phyloP scores from a whole-genome alignment of 257 asterid genomes.

The Gynochthodes officinalis region DNA sequence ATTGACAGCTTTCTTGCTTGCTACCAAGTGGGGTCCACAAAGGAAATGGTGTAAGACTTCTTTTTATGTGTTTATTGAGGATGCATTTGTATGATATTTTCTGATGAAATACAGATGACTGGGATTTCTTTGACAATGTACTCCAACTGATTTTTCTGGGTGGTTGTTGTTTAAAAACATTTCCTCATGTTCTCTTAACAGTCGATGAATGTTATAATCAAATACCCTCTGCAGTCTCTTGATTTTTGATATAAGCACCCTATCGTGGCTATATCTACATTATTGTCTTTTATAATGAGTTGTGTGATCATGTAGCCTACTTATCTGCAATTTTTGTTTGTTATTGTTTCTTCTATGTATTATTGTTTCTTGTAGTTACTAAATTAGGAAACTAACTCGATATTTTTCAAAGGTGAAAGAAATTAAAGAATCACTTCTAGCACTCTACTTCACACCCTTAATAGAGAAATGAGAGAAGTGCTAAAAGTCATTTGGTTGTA shows the following conservation, averaged over 20 bases:
- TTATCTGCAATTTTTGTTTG: neutral
- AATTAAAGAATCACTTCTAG: neutral
- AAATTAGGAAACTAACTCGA: neutral
- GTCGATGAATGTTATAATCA: neutral
- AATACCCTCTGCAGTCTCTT: neutral
- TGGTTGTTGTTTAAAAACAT: neutral
- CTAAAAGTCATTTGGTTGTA: neutral
- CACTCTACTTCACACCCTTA: neutral
- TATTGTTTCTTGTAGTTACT: neutral
- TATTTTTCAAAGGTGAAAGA: neutral
- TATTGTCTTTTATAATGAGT: neutral
- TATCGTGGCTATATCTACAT: neutral
- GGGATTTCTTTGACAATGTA: neutral
- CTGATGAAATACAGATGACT: neutral
- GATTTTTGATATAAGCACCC: neutral
- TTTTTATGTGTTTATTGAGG: neutral
- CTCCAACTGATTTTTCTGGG: neutral
- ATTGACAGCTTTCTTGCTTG: neutral
- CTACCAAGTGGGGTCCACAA: neutral
- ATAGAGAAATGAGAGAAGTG: neutral
- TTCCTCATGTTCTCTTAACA: neutral
- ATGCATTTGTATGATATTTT: neutral
- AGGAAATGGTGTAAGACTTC: constrained; percentile 15
- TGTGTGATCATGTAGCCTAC: neutral
- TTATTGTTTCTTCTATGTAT: neutral